Percentiles rank a stretch among this genome's conserved stretches.
These are phyloP conservation scores for Colletotrichum acutatum DNA, from an alignment of 2,329 filamentous ascomycete genomes.

Conservation along the genomic window DNA sequence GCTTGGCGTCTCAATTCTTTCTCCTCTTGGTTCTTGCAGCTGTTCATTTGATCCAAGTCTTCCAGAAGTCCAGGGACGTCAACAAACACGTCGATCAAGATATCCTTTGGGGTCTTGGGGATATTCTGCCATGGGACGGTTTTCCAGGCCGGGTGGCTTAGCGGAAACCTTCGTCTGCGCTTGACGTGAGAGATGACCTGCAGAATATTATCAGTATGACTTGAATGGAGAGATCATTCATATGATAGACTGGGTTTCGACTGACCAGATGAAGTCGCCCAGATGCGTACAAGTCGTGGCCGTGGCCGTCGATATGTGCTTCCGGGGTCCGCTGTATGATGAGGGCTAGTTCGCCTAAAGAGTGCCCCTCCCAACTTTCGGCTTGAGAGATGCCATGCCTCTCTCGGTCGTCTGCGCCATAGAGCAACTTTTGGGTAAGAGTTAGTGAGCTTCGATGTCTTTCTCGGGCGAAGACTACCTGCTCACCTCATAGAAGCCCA, in stretches of 20 bases:
- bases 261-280: slow-evolving; percentile 38
- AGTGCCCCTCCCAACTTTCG: slow-evolving; percentile 37
- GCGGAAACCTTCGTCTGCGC: slow-evolving; percentile 38
- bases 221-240: neutral
- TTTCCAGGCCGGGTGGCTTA: slow-evolving; percentile 46
- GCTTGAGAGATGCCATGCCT: slow-evolving; percentile 28
- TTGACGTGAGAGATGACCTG: slow-evolving; percentile 34
- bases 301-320: slow-evolving; percentile 23
- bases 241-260: neutral
- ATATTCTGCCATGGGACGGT: slow-evolving; percentile 44
- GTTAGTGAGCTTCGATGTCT: neutral
- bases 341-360: slow-evolving; percentile 32
- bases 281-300: slow-evolving; percentile 39
- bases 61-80: slow-evolving; percentile 43
- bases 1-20: neutral
- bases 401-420: slow-evolving; percentile 34
- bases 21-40: slow-evolving; percentile 13
- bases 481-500: slow-evolving; percentile 39
- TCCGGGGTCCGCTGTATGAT: slow-evolving; percentile 22
- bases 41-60: slow-evolving; percentile 40
- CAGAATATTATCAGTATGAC: neutral
- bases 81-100: slow-evolving; percentile 44
- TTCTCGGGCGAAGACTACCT: neutral
- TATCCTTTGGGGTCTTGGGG: slow-evolving; percentile 44
- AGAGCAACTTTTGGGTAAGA: slow-evolving; percentile 24